A percentile compares a stretch with the other conserved stretches of the same genome.
Evolutionary conservation across 176 grass and related monocot species (phyloP).

Genomic region (Dactylis glomerata): DNA sequence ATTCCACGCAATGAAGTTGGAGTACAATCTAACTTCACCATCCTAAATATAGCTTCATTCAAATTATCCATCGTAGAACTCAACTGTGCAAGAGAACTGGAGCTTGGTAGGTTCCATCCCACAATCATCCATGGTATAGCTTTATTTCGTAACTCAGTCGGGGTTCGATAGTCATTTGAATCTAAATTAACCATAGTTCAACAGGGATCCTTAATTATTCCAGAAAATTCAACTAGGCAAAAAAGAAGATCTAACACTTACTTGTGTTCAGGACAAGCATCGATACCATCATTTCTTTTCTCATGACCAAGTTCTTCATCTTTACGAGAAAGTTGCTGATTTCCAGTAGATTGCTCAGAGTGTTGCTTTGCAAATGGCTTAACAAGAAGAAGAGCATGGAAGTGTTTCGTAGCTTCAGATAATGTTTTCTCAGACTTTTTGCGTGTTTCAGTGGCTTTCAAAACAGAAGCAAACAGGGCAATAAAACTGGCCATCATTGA

Average conservation of each 20-base stretch:
- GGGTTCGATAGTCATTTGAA: background rate
- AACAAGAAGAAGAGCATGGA: slow-evolving; percentile 5
- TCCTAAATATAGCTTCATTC: background rate
- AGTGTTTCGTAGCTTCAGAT: slow-evolving; percentile 6
- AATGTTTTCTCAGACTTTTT: slow-evolving; percentile 32
- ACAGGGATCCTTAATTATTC: background rate
- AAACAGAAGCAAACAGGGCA: slow-evolving; percentile 41
- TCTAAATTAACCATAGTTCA: background rate
- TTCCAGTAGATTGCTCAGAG: background rate
- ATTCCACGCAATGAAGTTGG: background rate
- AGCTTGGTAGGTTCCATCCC: too few relatives aligned
- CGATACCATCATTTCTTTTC: background rate
- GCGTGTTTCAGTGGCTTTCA: slow-evolving; percentile 22
- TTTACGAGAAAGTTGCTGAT: background rate
- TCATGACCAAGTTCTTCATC: background rate
- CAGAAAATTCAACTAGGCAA: background rate
- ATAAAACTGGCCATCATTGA: slow-evolving; percentile 27
- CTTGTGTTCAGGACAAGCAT: background rate
- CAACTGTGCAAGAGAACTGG: background rate
- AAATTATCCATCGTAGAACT: background rate
- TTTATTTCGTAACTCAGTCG: background rate
- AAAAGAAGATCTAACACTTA: too few relatives aligned
- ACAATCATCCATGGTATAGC: background rate
- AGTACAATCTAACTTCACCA: background rate
- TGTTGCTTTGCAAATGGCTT: background rate